Conservation (phyloP, 2,329 filamentous ascomycete species). For the Lachnellula hyalina region DNA sequence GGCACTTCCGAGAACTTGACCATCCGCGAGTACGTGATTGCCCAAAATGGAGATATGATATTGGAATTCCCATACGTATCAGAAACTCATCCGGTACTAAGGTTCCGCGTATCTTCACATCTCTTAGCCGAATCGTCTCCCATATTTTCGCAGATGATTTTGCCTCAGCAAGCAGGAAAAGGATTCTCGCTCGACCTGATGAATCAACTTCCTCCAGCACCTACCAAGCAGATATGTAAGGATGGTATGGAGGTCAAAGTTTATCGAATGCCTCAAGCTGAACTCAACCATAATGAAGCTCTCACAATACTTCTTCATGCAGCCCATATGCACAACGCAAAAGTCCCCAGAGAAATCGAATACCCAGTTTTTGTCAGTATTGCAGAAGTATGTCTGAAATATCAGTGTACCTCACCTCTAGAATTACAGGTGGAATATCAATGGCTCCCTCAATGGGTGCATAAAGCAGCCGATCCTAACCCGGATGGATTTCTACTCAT, state of each 20-base stretch:
- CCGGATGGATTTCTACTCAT: constrained; percentile 47
- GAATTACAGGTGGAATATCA: constrained; percentile 45
- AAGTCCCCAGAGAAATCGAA: constrained; percentile 41
- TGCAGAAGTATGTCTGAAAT: constrained; percentile 45
- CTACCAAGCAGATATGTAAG: constrained; percentile 35
- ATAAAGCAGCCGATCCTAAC: constrained; percentile 41
- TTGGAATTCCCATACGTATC: constrained; percentile 46
- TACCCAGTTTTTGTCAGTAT: constrained; percentile 48
- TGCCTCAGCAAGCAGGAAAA: constrained; percentile 13
- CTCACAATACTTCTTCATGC: constrained; percentile 46
- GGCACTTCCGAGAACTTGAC: constrained; percentile 36
- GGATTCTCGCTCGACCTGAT: constrained; percentile 16
- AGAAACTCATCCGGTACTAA: constrained; percentile 36
- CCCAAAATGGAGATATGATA: constrained; percentile 43
- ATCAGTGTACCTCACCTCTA: constrained; percentile 47
- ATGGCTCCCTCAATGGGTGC: constrained; percentile 49
- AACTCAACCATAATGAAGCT: constrained; percentile 38
- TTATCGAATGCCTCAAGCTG: constrained; percentile 49
- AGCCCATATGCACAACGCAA: constrained; percentile 44
- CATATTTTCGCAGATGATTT: constrained; percentile 46
- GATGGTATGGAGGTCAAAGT: constrained; percentile 42
- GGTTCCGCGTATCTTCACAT: constrained; percentile 48
- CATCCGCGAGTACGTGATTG: constrained; percentile 40
- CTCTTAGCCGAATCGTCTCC: constrained; percentile 47
- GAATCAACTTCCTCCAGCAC: constrained; percentile 25